Percentiles rank a stretch among this genome's conserved stretches.
Evolutionary conservation across 805 yeast genomes (phyloP).

Genomic region (Cyberlindnera sargentensis): DNA sequence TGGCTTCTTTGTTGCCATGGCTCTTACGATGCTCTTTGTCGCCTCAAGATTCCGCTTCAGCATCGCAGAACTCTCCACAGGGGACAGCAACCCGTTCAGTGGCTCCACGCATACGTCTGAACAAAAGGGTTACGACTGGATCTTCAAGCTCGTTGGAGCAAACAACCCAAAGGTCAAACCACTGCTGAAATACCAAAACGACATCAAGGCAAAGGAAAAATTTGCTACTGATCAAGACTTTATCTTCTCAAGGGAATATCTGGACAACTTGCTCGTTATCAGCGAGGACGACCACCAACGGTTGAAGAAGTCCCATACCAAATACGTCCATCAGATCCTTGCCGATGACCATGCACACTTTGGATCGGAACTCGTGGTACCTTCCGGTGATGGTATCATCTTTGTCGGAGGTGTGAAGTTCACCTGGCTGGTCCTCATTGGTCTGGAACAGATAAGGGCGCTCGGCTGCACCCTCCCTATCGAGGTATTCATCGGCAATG

Average conservation of each 20-base stretch:
- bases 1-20: background rate
- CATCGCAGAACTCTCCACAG: no score
- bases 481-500: conserved; percentile 61
- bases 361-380: conserved; percentile 17
- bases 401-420: conserved; percentile 73
- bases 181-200: conserved; percentile 36
- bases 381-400: conserved; percentile 48
- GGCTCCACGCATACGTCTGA: background rate
- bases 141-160: conserved; percentile 22
- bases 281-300: conserved; percentile 27
- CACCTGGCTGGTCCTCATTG: conserved; percentile 61
- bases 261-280: conserved; percentile 37
- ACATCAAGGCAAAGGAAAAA: conserved; percentile 36
- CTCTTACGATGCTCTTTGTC: background rate
- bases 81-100: no score
- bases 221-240: conserved; percentile 35
- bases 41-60: no score
- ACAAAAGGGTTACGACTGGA: conserved; percentile 18
- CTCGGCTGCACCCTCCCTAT: conserved; percentile 59
- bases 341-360: conserved; percentile 34
- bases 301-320: conserved; percentile 32
- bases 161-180: conserved; percentile 32
- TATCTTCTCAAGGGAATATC: conserved; percentile 38
- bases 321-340: conserved; percentile 27
- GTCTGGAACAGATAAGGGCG: conserved; percentile 54